Evolutionary conservation across 495 filamentous ascomycete species (phyloP), one percentile per base, ranked within the genome.

Genomic region (Trichoderma reesei): DNA sequence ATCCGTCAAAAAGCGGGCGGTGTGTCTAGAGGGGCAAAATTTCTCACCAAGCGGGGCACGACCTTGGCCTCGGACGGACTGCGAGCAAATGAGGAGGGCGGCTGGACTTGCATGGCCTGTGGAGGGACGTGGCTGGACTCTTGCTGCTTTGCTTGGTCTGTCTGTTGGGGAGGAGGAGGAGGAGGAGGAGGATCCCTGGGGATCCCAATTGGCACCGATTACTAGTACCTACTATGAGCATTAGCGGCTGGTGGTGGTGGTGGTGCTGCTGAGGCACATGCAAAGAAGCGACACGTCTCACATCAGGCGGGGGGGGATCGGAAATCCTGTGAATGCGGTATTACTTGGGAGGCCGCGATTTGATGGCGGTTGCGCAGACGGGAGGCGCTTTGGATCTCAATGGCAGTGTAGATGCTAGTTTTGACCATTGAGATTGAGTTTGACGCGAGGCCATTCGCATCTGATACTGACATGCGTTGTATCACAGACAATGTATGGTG

Each of bases 21-120:
- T 56, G 51, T 33, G 51, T n/a, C 14, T 56, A 34, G 59, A 61
- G 59, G 59, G 59, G 59, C 36, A 61, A 61, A 61, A 39, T 61
- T 61, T 61, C 33, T 39, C 36, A 26, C 18, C n/a, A 41, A 61
- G 59, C 59, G 59, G 59, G 59, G 59, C 59, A 61, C 26, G 26
- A 26, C 26, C 33, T 56, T 56, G 11, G 36, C 42, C 33, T 63
- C 26, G 31, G 61, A 41, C 26, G 36, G 38, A 37, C n/a, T 39
- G 26, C 11, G 61, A 65, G 41, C 46, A 44, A 63, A 65, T 56
- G 56, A 61, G 59, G 11, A 14, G 59, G 5, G 39, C 51, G 2
- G 51, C 31, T 56, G 26, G 31, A 56, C 20, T 48, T 18, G 20
- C 44, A 18, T 11, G 38, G 38, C 38, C 38, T 48, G 7, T 18